Percentiles rank a stretch among this genome's conserved stretches.
phyloP scores from a whole-genome alignment of 2,329 filamentous ascomycete species.

The Thelonectria rubi region DNA sequence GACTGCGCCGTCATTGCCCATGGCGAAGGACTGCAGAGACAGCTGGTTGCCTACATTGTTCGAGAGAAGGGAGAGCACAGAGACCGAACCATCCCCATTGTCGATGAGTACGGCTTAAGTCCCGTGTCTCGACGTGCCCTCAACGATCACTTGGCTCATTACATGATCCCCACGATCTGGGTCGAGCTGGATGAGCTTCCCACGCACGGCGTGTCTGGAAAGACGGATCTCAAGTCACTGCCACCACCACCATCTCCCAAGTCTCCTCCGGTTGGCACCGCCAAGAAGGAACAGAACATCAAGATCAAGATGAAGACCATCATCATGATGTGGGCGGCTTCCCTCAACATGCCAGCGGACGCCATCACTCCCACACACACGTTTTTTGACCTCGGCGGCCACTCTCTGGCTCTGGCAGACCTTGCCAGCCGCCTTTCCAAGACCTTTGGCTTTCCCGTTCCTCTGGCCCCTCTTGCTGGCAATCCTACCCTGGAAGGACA shows the following conservation, averaged over 20 bases:
- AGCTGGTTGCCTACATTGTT: constrained; percentile 81
- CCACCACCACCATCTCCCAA: constrained; percentile 69
- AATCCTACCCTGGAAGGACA: constrained; percentile 78
- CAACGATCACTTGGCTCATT: constrained; percentile 75
- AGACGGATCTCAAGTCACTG: constrained; percentile 76
- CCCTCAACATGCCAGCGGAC: constrained; percentile 70
- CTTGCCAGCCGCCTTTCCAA: constrained; percentile 75
- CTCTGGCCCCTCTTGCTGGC: constrained; percentile 75
- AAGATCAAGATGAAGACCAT: constrained; percentile 74
- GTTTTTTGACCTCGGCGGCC: constrained; percentile 84
- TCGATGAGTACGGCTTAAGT: constrained; percentile 77
- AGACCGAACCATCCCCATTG: constrained; percentile 68
- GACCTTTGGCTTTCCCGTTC: constrained; percentile 77
- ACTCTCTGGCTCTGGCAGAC: constrained; percentile 80
- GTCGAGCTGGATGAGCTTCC: constrained; percentile 76
- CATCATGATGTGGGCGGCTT: constrained; percentile 75
- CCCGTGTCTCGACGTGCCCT: constrained; percentile 72
- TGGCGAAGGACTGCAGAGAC: constrained; percentile 78
- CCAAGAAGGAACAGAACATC: constrained; percentile 64
- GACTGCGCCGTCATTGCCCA: constrained; percentile 78
- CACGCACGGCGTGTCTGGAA: constrained; percentile 81
- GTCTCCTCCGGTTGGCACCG: constrained; percentile 47
- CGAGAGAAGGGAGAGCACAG: constrained; percentile 67
- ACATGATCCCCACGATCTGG: constrained; percentile 86
- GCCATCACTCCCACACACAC: constrained; percentile 75